Evolutionary conservation across 1,284 basidiomycete species (phyloP).

Genomic region (Ustilago loliicola): DNA sequence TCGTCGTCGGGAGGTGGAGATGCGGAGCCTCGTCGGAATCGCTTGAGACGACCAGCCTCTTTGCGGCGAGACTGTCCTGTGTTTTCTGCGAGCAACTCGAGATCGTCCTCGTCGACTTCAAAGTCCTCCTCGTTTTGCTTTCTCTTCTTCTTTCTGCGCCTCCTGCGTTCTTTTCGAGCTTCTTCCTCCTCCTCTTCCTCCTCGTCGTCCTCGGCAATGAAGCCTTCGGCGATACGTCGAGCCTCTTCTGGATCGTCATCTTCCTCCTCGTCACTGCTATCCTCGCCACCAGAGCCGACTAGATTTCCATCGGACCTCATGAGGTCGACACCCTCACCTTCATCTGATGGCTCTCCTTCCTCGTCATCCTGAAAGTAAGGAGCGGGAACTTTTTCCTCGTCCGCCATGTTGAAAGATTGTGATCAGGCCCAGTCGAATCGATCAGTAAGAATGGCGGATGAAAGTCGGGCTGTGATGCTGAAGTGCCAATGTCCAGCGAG

Average conservation of each 20-base stretch:
- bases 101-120: conserved; percentile 91
- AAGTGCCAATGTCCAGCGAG: background rate
- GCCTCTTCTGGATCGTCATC: conserved; percentile 70
- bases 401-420: conserved; percentile 27
- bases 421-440: background rate
- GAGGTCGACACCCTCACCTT: conserved; percentile 65
- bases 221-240: conserved; percentile 66
- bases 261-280: conserved; percentile 66
- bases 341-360: conserved; percentile 49
- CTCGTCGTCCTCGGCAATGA: conserved; percentile 69
- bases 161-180: conserved; percentile 77
- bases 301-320: conserved; percentile 65
- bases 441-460: background rate
- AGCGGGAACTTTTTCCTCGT: conserved; percentile 47
- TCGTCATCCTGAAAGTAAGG: conserved; percentile 57
- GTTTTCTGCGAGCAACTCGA: conserved; percentile 94
- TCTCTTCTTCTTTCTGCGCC: conserved; percentile 58
- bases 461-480: background rate
- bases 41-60: conserved; percentile 54
- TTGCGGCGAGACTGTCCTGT: conserved; percentile 76
- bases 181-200: conserved; percentile 72
- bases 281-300: conserved; percentile 61
- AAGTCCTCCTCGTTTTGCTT: conserved; percentile 74
- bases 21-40: conserved; percentile 73
- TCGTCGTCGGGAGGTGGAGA: conserved; percentile 73